phyloP scores from a whole-genome alignment of 148 eudicot species.

The Euryodendron excelsum region DNA sequence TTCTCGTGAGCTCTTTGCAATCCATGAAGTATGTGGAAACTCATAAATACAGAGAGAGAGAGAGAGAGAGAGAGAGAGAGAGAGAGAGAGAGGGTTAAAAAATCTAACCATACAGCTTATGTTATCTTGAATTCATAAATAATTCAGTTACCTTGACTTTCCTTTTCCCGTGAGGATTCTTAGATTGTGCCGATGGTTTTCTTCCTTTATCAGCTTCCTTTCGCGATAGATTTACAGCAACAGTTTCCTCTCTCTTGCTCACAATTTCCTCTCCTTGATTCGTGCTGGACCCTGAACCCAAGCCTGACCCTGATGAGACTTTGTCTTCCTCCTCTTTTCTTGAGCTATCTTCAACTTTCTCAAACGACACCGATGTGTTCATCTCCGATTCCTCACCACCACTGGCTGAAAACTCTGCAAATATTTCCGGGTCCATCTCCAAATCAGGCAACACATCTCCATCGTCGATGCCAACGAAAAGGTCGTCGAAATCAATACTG shows the following conservation, averaged over 20 bases:
- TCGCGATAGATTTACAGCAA: neutral
- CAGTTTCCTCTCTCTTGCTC: conserved; percentile 28
- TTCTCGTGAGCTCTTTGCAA: conserved; percentile 15
- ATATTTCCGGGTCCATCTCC: conserved; percentile 53
- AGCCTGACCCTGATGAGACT: conserved; percentile 1
- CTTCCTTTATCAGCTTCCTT: conserved; percentile 31
- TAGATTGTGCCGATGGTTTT: conserved; percentile 34
- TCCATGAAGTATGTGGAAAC: conserved; percentile 17
- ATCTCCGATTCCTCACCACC: conserved; percentile 39
- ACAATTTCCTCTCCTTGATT: conserved; percentile 29
- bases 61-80: conserved; percentile 6
- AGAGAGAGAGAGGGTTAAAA: neutral
- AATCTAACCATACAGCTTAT: neutral
- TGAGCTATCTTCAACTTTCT: conserved; percentile 10
- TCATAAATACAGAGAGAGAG: conserved; percentile 18
- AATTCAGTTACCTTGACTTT: conserved; percentile 42
- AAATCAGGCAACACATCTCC: conserved; percentile 35
- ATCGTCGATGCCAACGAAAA: conserved; percentile 38
- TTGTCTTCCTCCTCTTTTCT: conserved; percentile 25
- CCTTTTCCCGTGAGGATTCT: conserved; percentile 41
- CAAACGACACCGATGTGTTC: conserved; percentile 10
- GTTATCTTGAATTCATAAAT: neutral
- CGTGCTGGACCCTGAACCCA: neutral
- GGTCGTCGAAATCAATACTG: conserved; percentile 56
- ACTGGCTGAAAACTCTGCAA: conserved; percentile 43